Conservation (phyloP, 164 flowering plant species). For the Chimonanthus praecox region DNA sequence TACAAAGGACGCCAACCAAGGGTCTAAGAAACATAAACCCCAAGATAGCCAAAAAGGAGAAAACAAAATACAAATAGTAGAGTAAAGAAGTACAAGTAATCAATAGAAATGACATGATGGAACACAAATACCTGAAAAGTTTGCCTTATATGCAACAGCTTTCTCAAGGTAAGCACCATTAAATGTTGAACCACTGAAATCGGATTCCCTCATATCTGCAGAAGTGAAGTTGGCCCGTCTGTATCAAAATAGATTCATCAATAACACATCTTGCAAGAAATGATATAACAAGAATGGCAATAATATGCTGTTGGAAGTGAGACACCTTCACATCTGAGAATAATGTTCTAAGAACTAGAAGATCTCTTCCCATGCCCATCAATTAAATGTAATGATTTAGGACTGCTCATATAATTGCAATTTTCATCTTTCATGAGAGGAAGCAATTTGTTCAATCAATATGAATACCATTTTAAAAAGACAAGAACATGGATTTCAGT, state of each 20-base stretch:
- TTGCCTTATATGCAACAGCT: slow-evolving; percentile 96
- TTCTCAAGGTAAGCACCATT: slow-evolving; percentile 99
- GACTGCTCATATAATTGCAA: not conserved
- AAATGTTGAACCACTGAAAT: slow-evolving; percentile 96
- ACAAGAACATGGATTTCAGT: not conserved
- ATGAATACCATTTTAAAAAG: not conserved
- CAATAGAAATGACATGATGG: not conserved
- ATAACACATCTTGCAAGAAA: not conserved
- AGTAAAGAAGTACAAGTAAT: no score
- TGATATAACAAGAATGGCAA: not conserved
- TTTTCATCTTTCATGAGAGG: not conserved
- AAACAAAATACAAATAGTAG: no score
- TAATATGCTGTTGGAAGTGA: not conserved
- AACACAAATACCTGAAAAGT: slow-evolving; percentile 59
- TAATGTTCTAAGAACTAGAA: not conserved
- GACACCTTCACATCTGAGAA: not conserved
- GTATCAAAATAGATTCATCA: slow-evolving; percentile 14
- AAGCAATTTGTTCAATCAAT: not conserved
- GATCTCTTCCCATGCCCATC: not conserved
- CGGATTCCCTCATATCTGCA: slow-evolving; percentile 96
- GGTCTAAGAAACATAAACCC: no score
- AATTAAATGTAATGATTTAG: not conserved
- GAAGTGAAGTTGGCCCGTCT: slow-evolving; percentile 97
- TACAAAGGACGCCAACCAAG: no score
- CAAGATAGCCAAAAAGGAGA: no score